Evolutionary conservation across 108 stramenopile genomes (phyloP), one percentile per base, ranked within the genome.

Genomic region (Pseudonitzschia multistriata): DNA sequence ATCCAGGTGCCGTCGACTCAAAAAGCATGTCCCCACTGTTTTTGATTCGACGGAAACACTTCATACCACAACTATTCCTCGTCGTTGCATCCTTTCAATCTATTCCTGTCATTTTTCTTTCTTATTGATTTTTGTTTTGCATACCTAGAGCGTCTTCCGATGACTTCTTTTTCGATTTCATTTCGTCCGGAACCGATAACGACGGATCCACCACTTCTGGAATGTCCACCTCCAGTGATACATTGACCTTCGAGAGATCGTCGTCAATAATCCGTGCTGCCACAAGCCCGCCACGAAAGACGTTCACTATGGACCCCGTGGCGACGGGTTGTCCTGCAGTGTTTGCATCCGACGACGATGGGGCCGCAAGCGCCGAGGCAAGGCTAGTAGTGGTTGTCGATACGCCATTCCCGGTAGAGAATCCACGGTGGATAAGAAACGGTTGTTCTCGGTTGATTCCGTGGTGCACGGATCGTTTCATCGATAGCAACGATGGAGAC

Each of bases 191-290:
- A 24, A 63, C 29, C 11, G 27, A 49, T 14, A 54, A 25, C 17
- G 62, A 36, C 5, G 55, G 55, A 29, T 66, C 73, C 21, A 74
- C 30, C 28, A 74, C 73, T 59, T 64, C 63, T 48, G 52, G 52
- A 52, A 54, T 54, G 29, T 49, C 27, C 24, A 25, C 45, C 13
- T 30, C 39, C 17, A 31, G 33, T 21, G 42, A 45, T 25, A 48
- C 27, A 34, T 3, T 25, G 11, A 52, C 50, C 22, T 22, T 25
- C 15, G 50, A 52, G 7, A 42, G 31, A 57, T 63, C 25, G 24
- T 80, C 72, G 29, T 73, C 80, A 21, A 63, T 59, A 13, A 81
- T 49, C 6, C 59, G 57, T 52, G 76, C 67, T 13, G 74, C 80
- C 3, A 56, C 61, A 40, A 81, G 65, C 13, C 80, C 80, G 56